A percentile compares a stretch with the other conserved stretches of the same genome.
phyloP scores from a whole-genome alignment of 1,284 basidiomycete species.

The Paramarasmius palmivorus region DNA sequence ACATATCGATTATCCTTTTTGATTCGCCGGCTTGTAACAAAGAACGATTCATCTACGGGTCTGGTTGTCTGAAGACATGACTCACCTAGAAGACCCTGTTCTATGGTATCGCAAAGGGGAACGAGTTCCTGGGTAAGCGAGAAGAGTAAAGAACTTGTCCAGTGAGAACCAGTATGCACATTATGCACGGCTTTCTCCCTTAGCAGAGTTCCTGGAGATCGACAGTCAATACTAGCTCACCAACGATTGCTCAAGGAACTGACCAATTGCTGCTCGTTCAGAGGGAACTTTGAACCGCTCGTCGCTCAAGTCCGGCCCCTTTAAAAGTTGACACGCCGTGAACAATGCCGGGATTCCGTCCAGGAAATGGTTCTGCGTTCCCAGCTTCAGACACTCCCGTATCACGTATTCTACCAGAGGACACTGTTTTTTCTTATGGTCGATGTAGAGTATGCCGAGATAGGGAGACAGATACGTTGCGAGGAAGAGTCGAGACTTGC shows the following conservation, averaged over 20 bases:
- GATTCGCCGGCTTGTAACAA: conserved; percentile 41
- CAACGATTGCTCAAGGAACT: conserved; percentile 17
- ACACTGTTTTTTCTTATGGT: conserved; percentile 63
- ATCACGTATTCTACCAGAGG: conserved; percentile 71
- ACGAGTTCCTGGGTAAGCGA: conserved; percentile 74
- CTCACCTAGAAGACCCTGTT: conserved; percentile 52
- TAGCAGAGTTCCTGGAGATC: conserved; percentile 59
- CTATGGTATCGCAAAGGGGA: conserved; percentile 46
- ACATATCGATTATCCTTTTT: conserved; percentile 51
- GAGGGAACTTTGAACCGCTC: conserved; percentile 37
- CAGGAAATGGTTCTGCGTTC: conserved; percentile 75
- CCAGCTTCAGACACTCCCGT: conserved; percentile 82
- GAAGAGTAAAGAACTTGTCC: conserved; percentile 75
- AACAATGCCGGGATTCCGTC: conserved; percentile 77
- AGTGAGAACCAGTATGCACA: conserved; percentile 59
- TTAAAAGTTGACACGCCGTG: conserved; percentile 50
- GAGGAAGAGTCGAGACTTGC: conserved; percentile 69
- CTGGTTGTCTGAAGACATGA: neutral
- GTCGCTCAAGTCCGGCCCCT: conserved; percentile 37
- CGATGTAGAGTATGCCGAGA: conserved; percentile 54
- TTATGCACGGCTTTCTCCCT: conserved; percentile 71
- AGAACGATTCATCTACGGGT: neutral
- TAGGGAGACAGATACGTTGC: conserved; percentile 72
- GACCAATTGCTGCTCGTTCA: conserved; percentile 64
- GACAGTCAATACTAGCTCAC: conserved; percentile 2